phyloP scores from a whole-genome alignment of 2,329 filamentous ascomycete species.

The Sporothrix euskadiensis region DNA sequence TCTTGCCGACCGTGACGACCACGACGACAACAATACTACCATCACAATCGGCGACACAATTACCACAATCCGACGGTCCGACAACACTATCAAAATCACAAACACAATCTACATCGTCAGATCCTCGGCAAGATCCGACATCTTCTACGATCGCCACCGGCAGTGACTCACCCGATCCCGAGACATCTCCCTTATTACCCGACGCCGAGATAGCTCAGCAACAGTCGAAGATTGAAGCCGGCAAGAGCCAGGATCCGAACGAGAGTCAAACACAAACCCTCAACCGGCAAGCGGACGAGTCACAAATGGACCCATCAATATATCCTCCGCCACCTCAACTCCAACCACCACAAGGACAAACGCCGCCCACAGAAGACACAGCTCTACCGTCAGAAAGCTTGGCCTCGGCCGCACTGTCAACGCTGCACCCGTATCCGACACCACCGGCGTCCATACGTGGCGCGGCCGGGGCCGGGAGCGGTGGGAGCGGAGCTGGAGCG shows the following conservation, averaged over 20 bases:
- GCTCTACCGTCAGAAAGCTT: slow-evolving; percentile 2
- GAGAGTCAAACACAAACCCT: neutral
- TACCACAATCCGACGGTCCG: neutral
- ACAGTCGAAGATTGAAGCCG: neutral
- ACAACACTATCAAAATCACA: neutral
- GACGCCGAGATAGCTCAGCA: slow-evolving; percentile 16
- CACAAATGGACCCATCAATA: neutral
- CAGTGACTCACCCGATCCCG: neutral
- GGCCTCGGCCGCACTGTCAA: slow-evolving; percentile 20
- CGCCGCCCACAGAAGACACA: neutral
- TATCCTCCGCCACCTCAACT: neutral
- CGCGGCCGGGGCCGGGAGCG: slow-evolving; percentile 16
- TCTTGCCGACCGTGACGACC: neutral
- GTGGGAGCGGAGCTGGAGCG: neutral
- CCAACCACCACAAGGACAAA: neutral
- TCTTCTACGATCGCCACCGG: neutral
- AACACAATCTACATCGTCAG: neutral
- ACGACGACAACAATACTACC: neutral
- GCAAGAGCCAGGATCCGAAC: slow-evolving; percentile 26
- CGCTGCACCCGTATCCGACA: slow-evolving; percentile 54
- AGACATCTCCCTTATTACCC: slow-evolving; percentile 8
- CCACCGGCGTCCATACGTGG: slow-evolving; percentile 54
- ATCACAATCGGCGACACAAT: neutral
- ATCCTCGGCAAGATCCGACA: neutral
- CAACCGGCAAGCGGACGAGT: neutral